phyloP scores from a whole-genome alignment of 371 early-diverging fungal genomes.

The Mucor piriformis region DNA sequence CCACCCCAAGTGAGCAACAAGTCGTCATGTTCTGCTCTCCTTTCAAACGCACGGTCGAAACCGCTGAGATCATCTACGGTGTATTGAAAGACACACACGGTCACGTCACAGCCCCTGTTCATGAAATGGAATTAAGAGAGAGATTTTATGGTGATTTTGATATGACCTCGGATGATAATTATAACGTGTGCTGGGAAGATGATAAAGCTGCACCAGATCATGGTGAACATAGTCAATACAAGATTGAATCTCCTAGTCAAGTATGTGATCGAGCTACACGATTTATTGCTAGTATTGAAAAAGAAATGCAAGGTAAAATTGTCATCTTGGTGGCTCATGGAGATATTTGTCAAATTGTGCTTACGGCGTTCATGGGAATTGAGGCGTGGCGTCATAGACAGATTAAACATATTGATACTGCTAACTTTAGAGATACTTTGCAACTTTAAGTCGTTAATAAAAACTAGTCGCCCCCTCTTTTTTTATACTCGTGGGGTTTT shows the following conservation, averaged over 20 bases:
- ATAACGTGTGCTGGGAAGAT: conserved; percentile 42
- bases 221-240: conserved; percentile 40
- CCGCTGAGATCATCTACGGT: conserved; percentile 43
- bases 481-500: no score
- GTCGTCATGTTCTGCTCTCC: conserved; percentile 50
- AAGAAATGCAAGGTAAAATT: conserved; percentile 39
- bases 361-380: conserved; percentile 36
- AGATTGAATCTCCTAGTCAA: conserved; percentile 40
- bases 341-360: conserved; percentile 50
- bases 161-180: conserved; percentile 44
- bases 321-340: conserved; percentile 54
- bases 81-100: conserved; percentile 34
- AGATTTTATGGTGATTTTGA: conserved; percentile 49
- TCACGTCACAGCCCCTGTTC: conserved; percentile 24
- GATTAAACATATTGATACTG: conserved; percentile 50
- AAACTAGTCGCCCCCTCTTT: no score
- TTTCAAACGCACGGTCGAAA: conserved; percentile 48
- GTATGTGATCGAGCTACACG: conserved; percentile 44
- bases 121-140: conserved; percentile 38
- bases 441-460: conserved; percentile 5
- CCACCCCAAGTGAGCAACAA: conserved; percentile 19
- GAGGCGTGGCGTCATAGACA: conserved; percentile 51
- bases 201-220: conserved; percentile 43
- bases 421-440: conserved; percentile 44
- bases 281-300: conserved; percentile 47